Evolutionary conservation across 768 basidiomycete genomes (phyloP), one percentile per base, ranked within the genome.

Genomic region (Rhizopogon vulgaris): DNA sequence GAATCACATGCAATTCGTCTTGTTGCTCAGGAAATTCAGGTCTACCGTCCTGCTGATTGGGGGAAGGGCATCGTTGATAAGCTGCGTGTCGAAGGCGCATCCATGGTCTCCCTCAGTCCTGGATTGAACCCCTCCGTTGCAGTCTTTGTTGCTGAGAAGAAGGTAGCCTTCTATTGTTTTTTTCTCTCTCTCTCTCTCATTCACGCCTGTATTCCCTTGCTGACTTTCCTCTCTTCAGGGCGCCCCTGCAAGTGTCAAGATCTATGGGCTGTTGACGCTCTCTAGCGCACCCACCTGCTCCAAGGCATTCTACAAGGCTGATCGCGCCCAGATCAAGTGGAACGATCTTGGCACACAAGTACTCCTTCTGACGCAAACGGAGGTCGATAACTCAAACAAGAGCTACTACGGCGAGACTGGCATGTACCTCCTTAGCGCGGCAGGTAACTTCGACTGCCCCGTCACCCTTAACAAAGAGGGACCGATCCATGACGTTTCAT

Each of bases 391-490:
- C 65, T 87, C 90, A 41, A 95, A 95, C 69, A 96, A 90, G 79
- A 94, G 87, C 62, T 99, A 99, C 69, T 99, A 98, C 59, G 96
- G 96, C 49, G 95, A 98, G 74, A 96, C 94, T 2, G 90, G 91
- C 48, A 73, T 99, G 62, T 46, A 46, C 45, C 45, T 46, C 14
- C 45, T 98, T 56, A 93, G 86, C 57, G 84, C 93, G 15, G 87
- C 91, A 8, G 94, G 95, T 14, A 90, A 92, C 59, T 97, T 94
- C 60, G 94, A 97, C 65, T 92, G 90, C 64, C 78, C 92, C 27
- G 88, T 98, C 25, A 73, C 78, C 1, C 72, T 90, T 60, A 94
- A 96, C 71, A 97, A 96, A 73, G 95, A 98, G 55, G 96, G 96
- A 1, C 94, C 94, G 0, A 92, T 99, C 56, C 94, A 96, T 62